Evolutionary conservation across 129 eudicot species (phyloP).

Genomic region (Silybum marianum): DNA sequence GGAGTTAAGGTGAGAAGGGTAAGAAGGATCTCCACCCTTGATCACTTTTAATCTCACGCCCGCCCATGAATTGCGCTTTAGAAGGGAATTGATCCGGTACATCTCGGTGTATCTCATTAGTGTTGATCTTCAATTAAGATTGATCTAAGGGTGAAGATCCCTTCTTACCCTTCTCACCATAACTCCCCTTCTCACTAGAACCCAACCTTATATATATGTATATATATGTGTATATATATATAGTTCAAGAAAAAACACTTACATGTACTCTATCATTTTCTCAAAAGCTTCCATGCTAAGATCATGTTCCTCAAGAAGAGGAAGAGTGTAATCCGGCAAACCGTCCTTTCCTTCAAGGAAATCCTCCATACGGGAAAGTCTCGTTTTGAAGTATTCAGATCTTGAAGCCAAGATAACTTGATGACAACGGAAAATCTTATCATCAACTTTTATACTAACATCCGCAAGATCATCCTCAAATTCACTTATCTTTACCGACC

Average conservation of each 20-base stretch:
- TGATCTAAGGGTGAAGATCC: too few relatives aligned
- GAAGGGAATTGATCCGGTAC: too few relatives aligned
- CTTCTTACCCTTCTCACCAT: too few relatives aligned
- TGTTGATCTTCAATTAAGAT: too few relatives aligned
- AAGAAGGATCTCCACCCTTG: too few relatives aligned
- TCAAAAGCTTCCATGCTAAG: slow-evolving; percentile 77
- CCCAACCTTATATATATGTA: too few relatives aligned
- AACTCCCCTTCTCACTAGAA: too few relatives aligned
- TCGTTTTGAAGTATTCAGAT: slow-evolving; percentile 88
- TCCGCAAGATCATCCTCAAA: slow-evolving; percentile 87
- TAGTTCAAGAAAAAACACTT: slow-evolving; percentile 29
- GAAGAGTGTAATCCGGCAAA: slow-evolving; percentile 53
- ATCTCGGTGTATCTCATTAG: too few relatives aligned
- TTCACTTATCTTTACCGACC: slow-evolving; percentile 41
- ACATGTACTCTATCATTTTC: slow-evolving; percentile 99
- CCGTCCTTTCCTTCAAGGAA: slow-evolving; percentile 63
- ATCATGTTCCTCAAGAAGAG: slow-evolving; percentile 81
- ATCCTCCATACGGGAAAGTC: slow-evolving; percentile 85
- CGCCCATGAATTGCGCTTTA: too few relatives aligned
- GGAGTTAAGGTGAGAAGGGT: too few relatives aligned
- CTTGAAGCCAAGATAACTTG: slow-evolving; percentile 93
- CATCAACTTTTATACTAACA: slow-evolving; percentile 72
- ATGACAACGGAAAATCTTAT: slow-evolving; percentile 81
- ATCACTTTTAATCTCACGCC: too few relatives aligned
- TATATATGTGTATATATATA: background rate